Conservation (phyloP, 345 rosid genomes). For the Populus davidiana region DNA sequence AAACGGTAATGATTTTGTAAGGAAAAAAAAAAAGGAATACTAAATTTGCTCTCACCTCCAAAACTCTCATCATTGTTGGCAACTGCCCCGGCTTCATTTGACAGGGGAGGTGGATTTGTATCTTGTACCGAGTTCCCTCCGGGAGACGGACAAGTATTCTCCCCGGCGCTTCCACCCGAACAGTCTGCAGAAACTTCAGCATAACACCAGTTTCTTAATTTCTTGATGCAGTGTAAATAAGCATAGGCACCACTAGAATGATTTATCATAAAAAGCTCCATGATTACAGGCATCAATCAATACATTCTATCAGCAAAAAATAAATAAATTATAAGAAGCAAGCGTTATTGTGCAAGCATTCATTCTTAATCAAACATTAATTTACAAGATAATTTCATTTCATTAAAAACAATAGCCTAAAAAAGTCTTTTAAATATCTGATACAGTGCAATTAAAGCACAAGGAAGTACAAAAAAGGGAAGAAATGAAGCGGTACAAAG, state of each 20-base stretch:
- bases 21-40: background rate
- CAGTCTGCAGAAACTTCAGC: constrained; percentile 15
- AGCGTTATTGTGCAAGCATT: too few species aligned
- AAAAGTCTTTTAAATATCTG: background rate
- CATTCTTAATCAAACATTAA: background rate
- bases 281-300: background rate
- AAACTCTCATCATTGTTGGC: background rate
- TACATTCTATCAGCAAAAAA: too few species aligned
- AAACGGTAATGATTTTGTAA: background rate
- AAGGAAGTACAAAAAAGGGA: too few species aligned
- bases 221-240: background rate
- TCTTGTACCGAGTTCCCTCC: background rate
- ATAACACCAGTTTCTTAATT: background rate
- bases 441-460: too few species aligned
- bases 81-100: constrained; percentile 6
- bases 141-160: background rate
- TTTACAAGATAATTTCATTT: background rate
- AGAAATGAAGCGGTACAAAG: background rate
- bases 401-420: background rate
- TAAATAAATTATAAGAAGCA: too few species aligned
- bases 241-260: background rate
- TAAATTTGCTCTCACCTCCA: constrained; percentile 9
- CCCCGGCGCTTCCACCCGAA: background rate
- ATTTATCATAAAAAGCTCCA: background rate
- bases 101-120: constrained; percentile 2